Evolutionary conservation across 768 basidiomycete genomes (phyloP).

Genomic region (Tricholoma terreum): DNA sequence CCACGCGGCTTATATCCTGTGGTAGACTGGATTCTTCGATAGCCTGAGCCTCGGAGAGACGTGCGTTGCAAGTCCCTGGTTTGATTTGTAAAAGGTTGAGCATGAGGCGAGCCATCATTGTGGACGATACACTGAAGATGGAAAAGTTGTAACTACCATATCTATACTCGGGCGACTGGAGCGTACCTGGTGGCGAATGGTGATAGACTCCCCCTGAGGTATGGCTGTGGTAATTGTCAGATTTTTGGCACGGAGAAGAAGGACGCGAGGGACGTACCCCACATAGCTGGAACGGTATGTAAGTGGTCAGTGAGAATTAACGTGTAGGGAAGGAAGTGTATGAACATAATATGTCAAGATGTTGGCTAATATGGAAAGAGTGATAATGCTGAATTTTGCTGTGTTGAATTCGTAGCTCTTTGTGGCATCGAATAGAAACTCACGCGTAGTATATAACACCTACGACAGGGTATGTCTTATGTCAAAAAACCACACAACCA

Average conservation of each 20-base stretch:
- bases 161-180: too few species aligned
- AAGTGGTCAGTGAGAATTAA: not conserved
- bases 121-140: constrained; percentile 1
- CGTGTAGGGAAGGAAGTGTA: not conserved
- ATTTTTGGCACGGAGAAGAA: not conserved
- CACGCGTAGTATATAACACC: not conserved
- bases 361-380: constrained; percentile 43
- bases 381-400: constrained; percentile 42
- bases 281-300: not conserved
- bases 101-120: constrained; percentile 13
- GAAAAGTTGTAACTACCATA: not conserved
- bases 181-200: not conserved
- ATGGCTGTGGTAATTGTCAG: not conserved
- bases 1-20: not conserved
- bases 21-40: not conserved
- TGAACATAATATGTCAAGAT: constrained; percentile 29
- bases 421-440: not conserved
- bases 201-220: not conserved
- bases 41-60: not conserved
- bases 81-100: constrained; percentile 8
- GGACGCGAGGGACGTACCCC: not conserved
- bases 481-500: not conserved
- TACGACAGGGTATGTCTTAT: not conserved
- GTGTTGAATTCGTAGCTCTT: not conserved
- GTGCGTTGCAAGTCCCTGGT: not conserved